Conservation (phyloP, 768 basidiomycete genomes). For the Lactifluus echinatus region DNA sequence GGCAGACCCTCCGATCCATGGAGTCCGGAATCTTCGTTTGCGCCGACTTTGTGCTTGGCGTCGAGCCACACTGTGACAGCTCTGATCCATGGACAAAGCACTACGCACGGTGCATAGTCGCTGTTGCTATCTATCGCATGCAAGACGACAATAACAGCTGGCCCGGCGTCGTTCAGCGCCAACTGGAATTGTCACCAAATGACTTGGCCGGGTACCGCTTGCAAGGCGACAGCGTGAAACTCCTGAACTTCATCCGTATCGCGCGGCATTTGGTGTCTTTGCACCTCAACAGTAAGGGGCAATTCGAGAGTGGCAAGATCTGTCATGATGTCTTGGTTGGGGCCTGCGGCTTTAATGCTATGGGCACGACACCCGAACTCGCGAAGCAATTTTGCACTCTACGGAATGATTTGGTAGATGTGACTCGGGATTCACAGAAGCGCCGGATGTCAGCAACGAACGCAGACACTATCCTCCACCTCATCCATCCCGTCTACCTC, state of each 20-base stretch:
- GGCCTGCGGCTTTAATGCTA: neutral
- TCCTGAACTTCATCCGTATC: neutral
- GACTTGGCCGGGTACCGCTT: neutral
- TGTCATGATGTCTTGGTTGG: neutral
- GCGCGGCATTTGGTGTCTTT: neutral
- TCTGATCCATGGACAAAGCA: neutral
- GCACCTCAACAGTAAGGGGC: neutral
- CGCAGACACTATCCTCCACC: slow-evolving; percentile 2
- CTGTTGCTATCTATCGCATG: neutral
- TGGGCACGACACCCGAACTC: neutral
- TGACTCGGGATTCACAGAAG: neutral
- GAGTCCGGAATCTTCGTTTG: neutral
- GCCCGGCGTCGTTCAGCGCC: neutral
- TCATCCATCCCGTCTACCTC: neutral
- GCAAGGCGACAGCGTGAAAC: neutral
- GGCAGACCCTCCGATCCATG: neutral
- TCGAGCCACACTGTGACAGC: neutral
- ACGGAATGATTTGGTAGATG: neutral
- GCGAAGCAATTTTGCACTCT: neutral
- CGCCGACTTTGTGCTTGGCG: slow-evolving; percentile 1
- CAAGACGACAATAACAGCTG: neutral
- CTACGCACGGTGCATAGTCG: slow-evolving; percentile 2
- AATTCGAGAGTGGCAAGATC: neutral
- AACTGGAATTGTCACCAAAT: neutral
- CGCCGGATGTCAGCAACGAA: neutral